Conservation (phyloP, 441 rosid species). For the Pelargonium fulgidum region DNA sequence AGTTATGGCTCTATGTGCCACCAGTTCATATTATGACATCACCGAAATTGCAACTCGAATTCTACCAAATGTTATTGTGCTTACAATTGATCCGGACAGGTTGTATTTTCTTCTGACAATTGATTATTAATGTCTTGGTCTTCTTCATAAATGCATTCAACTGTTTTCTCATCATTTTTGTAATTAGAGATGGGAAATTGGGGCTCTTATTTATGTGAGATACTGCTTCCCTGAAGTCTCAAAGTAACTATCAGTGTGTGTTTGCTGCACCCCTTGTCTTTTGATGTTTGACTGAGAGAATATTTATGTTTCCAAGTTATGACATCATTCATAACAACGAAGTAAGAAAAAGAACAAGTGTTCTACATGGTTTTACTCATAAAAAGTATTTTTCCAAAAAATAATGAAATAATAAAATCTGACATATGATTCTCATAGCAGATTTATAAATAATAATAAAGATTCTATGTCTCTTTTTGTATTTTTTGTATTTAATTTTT, state of each 20-base stretch:
- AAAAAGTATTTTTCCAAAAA: no score
- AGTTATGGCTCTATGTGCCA: conserved; percentile 93
- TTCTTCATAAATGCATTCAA: neutral
- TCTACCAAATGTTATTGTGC: conserved; percentile 81
- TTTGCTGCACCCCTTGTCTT: neutral
- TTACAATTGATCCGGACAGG: conserved; percentile 95
- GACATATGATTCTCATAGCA: no score
- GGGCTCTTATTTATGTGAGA: neutral
- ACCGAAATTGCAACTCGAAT: conserved; percentile 90
- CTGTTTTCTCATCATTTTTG: neutral
- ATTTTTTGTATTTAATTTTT: no score
- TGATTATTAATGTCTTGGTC: conserved; percentile 13
- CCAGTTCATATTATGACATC: conserved; percentile 79
- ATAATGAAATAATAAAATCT: no score
- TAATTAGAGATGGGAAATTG: neutral
- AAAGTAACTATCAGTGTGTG: neutral
- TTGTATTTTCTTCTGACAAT: conserved; percentile 24
- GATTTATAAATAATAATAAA: no score
- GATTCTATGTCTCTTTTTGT: no score
- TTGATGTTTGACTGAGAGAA: no score
- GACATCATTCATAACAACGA: no score
- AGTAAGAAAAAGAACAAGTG: no score
- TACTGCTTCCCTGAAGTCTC: neutral
- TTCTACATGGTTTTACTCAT: no score
- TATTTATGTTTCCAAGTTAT: no score